Evolutionary conservation across 208 protist species (phyloP).

Genomic region (Leishmania braziliensis): DNA sequence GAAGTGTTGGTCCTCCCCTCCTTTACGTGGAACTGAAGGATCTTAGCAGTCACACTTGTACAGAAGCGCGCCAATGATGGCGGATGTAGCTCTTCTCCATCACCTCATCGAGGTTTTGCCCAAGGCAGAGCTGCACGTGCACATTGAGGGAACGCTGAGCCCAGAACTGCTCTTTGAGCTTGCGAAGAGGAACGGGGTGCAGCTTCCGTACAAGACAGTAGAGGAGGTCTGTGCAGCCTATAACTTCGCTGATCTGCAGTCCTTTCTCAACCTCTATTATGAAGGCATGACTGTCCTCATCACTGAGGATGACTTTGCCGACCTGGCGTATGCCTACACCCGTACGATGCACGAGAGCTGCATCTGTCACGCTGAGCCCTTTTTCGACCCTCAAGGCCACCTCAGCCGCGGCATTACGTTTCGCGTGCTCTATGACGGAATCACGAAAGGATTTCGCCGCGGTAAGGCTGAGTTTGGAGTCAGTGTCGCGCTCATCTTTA

Average conservation of each 20-base stretch:
- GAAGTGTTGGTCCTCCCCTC: no score
- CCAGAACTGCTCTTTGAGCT: slow-evolving; percentile 59
- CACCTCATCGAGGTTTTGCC: slow-evolving; percentile 42
- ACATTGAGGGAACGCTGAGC: slow-evolving; percentile 63
- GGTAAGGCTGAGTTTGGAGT: slow-evolving; percentile 44
- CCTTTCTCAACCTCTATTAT: slow-evolving; percentile 68
- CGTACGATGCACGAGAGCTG: slow-evolving; percentile 31
- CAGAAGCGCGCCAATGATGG: slow-evolving; percentile 8
- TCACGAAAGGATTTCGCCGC: slow-evolving; percentile 35
- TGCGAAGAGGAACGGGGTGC: slow-evolving; percentile 38
- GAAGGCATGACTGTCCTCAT: slow-evolving; percentile 47
- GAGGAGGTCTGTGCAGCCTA: slow-evolving; percentile 53
- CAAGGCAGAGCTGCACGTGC: slow-evolving; percentile 67
- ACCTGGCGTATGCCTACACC: slow-evolving; percentile 53
- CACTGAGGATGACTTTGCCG: slow-evolving; percentile 54
- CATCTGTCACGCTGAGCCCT: slow-evolving; percentile 51
- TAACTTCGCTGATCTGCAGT: slow-evolving; percentile 52
- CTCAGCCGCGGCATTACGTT: slow-evolving; percentile 43
- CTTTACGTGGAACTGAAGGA: background rate
- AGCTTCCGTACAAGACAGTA: slow-evolving; percentile 39
- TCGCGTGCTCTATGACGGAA: slow-evolving; percentile 45
- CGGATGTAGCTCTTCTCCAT: slow-evolving; percentile 2
- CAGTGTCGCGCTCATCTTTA: slow-evolving; percentile 44
- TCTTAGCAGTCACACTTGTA: background rate
- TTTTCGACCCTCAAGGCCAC: slow-evolving; percentile 68